Evolutionary conservation across 768 basidiomycete genomes (phyloP).

Genomic region (Cantharellus anzutake): DNA sequence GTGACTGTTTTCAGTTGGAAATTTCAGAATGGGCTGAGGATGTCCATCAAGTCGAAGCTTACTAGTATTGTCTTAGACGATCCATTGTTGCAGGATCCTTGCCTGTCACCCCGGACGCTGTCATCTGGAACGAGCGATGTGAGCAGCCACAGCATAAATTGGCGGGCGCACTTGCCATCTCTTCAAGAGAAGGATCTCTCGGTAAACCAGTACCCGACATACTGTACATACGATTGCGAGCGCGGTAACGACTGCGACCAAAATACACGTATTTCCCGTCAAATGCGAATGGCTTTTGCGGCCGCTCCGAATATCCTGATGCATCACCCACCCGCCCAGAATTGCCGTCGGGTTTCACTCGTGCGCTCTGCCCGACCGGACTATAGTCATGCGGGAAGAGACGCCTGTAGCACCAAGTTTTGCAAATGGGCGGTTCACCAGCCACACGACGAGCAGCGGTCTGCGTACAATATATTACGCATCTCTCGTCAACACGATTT

Average conservation of each 20-base stretch:
- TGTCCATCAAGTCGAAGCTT: not conserved
- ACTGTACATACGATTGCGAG: not conserved
- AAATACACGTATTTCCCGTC: not conserved
- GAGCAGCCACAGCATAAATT: not conserved
- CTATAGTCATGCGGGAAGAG: not conserved
- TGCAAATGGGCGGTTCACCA: not conserved
- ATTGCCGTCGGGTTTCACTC: not conserved
- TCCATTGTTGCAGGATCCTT: not conserved
- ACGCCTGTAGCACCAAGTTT: not conserved
- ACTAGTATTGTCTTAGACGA: not conserved
- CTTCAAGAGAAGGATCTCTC: not conserved
- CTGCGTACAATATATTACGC: not conserved
- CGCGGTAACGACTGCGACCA: not conserved
- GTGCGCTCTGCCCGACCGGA: not conserved
- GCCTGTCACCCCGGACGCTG: not conserved
- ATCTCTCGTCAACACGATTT: constrained; percentile 1
- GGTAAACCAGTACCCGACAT: not conserved
- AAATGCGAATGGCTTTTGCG: not conserved
- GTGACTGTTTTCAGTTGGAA: not conserved
- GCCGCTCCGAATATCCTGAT: not conserved
- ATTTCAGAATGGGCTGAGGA: not conserved
- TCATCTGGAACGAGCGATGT: not conserved
- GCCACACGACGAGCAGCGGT: not conserved
- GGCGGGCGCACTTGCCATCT: not conserved
- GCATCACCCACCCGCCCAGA: not conserved